A percentile compares a stretch with the other conserved stretches of the same genome.
Conservation (phyloP, 78 protist species). For the Guillardia theta region DNA sequence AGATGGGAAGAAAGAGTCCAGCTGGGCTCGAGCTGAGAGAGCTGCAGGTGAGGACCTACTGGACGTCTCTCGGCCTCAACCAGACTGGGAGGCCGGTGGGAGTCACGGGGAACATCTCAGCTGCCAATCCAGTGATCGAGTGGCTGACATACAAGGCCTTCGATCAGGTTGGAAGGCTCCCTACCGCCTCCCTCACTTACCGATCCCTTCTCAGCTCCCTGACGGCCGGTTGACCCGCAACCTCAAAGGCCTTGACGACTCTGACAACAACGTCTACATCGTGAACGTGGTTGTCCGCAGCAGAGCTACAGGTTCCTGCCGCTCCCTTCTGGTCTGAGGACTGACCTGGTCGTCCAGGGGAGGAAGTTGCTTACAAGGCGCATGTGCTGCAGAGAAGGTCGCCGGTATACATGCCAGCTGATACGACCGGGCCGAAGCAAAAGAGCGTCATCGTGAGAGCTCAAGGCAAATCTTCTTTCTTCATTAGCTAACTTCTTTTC, state of each 20-base stretch:
- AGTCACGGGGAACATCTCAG: too few species aligned
- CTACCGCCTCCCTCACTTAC: too few species aligned
- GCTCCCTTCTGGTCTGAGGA: too few species aligned
- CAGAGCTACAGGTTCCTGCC: not conserved
- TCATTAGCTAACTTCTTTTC: too few species aligned
- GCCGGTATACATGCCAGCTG: not conserved
- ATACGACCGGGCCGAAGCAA: not conserved
- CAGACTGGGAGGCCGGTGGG: not conserved
- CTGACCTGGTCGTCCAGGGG: too few species aligned
- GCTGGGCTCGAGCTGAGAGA: too few species aligned
- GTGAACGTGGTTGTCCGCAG: not conserved
- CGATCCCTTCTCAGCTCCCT: too few species aligned
- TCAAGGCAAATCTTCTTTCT: too few species aligned
- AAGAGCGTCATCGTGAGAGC: not conserved
- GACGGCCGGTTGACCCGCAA: conserved; percentile 14
- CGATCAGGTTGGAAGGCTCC: too few species aligned
- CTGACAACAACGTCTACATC: conserved; percentile 22
- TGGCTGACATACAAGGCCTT: too few species aligned
- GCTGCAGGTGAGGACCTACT: conserved; percentile 25
- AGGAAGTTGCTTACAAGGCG: not conserved
- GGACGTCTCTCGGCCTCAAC: not conserved
- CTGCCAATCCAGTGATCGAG: too few species aligned
- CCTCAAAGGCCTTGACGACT: not conserved
- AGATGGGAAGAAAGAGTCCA: too few species aligned
- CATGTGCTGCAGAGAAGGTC: not conserved